Base-by-base conservation (phyloP, 192 early-diverging fungal genomes). In the Umbelopsis ramanniana region DNA sequence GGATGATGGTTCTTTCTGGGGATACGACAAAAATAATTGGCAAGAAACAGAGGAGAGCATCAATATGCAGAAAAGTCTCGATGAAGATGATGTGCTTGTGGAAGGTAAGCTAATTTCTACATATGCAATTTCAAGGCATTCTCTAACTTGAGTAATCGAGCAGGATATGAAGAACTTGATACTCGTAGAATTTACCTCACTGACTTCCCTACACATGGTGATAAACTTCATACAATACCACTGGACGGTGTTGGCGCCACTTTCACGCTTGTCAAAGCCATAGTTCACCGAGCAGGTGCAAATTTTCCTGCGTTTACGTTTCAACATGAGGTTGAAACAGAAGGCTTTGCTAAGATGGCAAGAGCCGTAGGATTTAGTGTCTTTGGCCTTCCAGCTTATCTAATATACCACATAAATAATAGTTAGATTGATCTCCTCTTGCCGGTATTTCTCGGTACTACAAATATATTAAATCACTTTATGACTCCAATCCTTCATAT, bases 211-310 rank as follows among this genome's bases (percentile, higher is more conserved):
- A 76, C 74, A 8, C 74, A 76, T 53, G 29, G 54, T 69, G 75
- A 66, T 17, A 48, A 54, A 22, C 48, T 74, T 0, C 33, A 70
- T 6, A 77, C 83, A 23, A 83, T 89, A 15, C 86, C 82, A 23
- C 75, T 89, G 6, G 88, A 89, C 68, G 88, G 88, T 68, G 86
- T 89, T 17, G 87, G 87, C 5, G 85, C 84, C n/a, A 89, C 87
- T 11, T 86, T 87, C 46, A 85, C 85, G 4, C 75, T 89, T 46
- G 84, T 87, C 26, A 85, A 85, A 46, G 82, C 85, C 3, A 73
- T 80, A 22, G 85, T 86, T 19, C 87, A 89, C 53, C 82, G 87
- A 14, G 85, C 82, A 63, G 87, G 87, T 24, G 86, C 85, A 23
- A 82, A 77, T 14, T 89, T 89, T 45, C 87, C 87, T 19, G 69